Base-by-base conservation (phyloP, 169 alveolate species). In the Babesia ovis region DNA sequence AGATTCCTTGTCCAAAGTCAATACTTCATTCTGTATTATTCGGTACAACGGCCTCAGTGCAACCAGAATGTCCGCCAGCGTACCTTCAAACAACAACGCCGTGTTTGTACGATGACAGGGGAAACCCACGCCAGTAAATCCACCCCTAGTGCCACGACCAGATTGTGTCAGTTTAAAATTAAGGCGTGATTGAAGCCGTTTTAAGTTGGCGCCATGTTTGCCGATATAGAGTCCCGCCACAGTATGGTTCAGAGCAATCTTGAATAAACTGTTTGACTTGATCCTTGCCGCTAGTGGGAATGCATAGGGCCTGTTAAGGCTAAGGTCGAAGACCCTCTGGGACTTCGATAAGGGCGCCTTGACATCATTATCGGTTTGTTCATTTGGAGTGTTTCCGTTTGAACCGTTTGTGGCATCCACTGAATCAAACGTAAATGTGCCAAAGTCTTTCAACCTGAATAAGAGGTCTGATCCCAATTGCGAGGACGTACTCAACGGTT, bases 21-120 rank as follows among this genome's bases (percentile, higher is more conserved):
- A 62, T 6, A 54, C 42, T 43, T 77, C 86, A 51, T 68, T 62
- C 46, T 77, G 86, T 25, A 77, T 77, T 11, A 77, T 77, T 34
- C 77, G 59, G 82, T 77, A 77, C n/a, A 77, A 75, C 9, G 86
- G 86, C 32, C 86, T 41, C 16, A 77, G 68, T 16, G 79, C 86
- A 0, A 61, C 25, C 29, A 77, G 68, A 11, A 77, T 77, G 61
- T 77, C 76, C n/a, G 67, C 83, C 51, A 77, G 74, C 2, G 25
- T 32, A 32, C 86, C 86, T 32, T 77, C 73, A 42, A 77, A 77
- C 22, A 77, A 66, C 67, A 77, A 57, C 27, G 86, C 71, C 20
- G 86, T 77, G 69, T 77, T 77, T 2, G 86, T 68, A 22, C 86
- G 60, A 53, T 77, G 86, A 57, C 86, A 77, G 20, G 86, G 86